Evolutionary conservation across 768 basidiomycete species (phyloP), one percentile per base, ranked within the genome.

Genomic region (Dentipellis fragilis): DNA sequence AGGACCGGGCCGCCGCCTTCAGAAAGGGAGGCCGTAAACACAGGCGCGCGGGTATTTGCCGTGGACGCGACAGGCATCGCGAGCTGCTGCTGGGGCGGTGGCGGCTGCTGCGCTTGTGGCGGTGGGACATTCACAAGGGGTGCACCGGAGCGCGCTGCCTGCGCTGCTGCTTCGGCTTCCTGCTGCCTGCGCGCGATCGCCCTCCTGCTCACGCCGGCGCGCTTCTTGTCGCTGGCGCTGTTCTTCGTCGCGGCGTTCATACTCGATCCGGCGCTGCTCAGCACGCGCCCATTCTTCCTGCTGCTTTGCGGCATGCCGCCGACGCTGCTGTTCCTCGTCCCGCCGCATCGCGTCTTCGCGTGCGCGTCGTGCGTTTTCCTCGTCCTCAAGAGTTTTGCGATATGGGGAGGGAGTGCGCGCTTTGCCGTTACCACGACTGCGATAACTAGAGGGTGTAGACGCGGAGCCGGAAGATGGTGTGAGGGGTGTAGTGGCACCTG

Each of bases 131-230:
- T 65, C 58, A 17, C 59, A 56, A 40, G 29, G 45, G 9, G 10
- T 2, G 21, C 4, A 39, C 42, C 29, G 8, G 23, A 16, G 22
- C 67, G 61, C n/a, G 65, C 64, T 45, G 66, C 61, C 17, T 64
- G 59, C 1, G 69, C 63, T 11, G 66, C 66, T 8, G 61, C 58
- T 3, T 71, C 67, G 0, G 71, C 58, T 62, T 85, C 84, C 50
- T 77, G 77, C 63, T 85, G 85, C 51, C 85, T 71, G 45, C 71
- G 72, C 7, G 72, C 56, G 56, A 86, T 81, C n/a, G 0, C 75
- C 81, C 10, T 81, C 80, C 54, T 83, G 78, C 55, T 84, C 80
- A 51, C 72, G 71, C 54, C 68, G 72, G 54, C 76, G 70, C 60
- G 74, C 74, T 57, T 74, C 69, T 57, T 71, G 70, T 0, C 60